phyloP scores from a whole-genome alignment of 2,329 filamentous ascomycete genomes.

The Penicillium sp. region DNA sequence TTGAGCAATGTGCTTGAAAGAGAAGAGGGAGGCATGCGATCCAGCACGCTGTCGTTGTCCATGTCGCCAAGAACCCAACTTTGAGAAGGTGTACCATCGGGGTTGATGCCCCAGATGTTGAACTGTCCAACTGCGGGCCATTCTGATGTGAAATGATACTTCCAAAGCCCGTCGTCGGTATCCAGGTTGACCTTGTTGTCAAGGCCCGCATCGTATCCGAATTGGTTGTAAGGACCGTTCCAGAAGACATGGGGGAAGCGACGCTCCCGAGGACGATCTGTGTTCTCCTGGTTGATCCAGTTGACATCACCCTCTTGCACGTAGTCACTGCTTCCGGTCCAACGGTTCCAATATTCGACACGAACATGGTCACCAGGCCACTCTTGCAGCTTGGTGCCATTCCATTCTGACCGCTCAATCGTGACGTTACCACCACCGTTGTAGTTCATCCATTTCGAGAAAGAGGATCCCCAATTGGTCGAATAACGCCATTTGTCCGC shows the following conservation, averaged over 20 bases:
- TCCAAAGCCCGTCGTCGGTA: constrained; percentile 47
- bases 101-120: constrained; percentile 62
- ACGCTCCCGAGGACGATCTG: constrained; percentile 35
- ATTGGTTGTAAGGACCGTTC: constrained; percentile 59
- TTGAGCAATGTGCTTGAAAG: constrained; percentile 53
- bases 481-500: constrained; percentile 59
- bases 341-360: constrained; percentile 57
- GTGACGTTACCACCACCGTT: constrained; percentile 46
- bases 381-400: constrained; percentile 50
- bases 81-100: constrained; percentile 56
- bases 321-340: constrained; percentile 55
- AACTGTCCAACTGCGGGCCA: constrained; percentile 58
- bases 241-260: constrained; percentile 58
- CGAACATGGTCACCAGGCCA: constrained; percentile 59
- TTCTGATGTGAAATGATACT: constrained; percentile 56
- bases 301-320: constrained; percentile 53
- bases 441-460: constrained; percentile 55
- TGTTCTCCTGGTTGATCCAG: constrained; percentile 12
- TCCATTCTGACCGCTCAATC: constrained; percentile 48
- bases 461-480: constrained; percentile 56
- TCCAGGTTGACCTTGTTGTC: constrained; percentile 47
- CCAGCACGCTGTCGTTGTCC: constrained; percentile 54
- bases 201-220: constrained; percentile 57
- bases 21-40: constrained; percentile 56
- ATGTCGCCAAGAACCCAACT: constrained; percentile 55